phyloP scores from a whole-genome alignment of 2,329 filamentous ascomycete genomes.

The Ceratocystis cacaofunesta region DNA sequence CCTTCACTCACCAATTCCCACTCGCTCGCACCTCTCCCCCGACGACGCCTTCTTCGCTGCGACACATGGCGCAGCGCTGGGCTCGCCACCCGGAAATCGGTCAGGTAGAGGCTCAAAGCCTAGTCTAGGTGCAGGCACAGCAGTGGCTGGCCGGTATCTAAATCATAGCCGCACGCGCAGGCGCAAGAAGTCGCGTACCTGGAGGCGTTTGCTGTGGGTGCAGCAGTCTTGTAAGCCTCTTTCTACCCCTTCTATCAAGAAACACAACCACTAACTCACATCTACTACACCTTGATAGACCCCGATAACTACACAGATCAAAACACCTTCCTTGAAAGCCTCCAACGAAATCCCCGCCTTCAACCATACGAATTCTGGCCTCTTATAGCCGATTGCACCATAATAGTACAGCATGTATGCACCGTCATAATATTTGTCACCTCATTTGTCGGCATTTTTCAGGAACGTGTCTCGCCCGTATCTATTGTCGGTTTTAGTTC shows the following conservation, averaged over 20 bases:
- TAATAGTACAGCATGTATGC: slow-evolving; percentile 93
- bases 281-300: slow-evolving; percentile 34
- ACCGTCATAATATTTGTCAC: slow-evolving; percentile 89
- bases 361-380: slow-evolving; percentile 98
- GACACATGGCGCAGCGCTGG: not conserved
- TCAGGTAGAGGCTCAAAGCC: slow-evolving; percentile 16
- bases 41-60: slow-evolving; percentile 63
- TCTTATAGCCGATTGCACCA: slow-evolving; percentile 81
- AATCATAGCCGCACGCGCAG: slow-evolving; percentile 44
- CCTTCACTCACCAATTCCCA: slow-evolving; percentile 26
- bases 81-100: slow-evolving; percentile 35
- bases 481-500: slow-evolving; percentile 76
- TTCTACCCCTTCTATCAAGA: slow-evolving; percentile 23
- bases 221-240: slow-evolving; percentile 68
- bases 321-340: slow-evolving; percentile 86
- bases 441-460: slow-evolving; percentile 81
- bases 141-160: slow-evolving; percentile 33
- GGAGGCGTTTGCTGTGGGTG: slow-evolving; percentile 97
- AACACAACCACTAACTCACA: not conserved
- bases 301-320: slow-evolving; percentile 99
- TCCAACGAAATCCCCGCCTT: slow-evolving; percentile 84
- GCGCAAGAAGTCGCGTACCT: slow-evolving; percentile 55
- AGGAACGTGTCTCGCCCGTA: slow-evolving; percentile 77
- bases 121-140: slow-evolving; percentile 23
- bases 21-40: slow-evolving; percentile 56